Evolutionary conservation across 257 asterid species (phyloP).

Genomic region (Solanum appendiculatum): DNA sequence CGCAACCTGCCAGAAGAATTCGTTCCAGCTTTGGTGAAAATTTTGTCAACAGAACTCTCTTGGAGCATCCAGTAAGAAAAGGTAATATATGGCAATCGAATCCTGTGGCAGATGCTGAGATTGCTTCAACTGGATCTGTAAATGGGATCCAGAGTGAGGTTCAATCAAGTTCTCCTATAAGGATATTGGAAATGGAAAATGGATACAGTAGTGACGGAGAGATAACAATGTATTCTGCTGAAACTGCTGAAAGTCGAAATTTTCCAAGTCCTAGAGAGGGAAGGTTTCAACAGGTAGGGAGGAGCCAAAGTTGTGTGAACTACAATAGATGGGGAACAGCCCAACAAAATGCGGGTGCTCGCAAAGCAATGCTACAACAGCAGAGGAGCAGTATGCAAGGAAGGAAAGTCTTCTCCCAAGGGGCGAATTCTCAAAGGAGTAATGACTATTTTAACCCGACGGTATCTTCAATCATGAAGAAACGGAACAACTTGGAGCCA

Average conservation of each 20-base stretch:
- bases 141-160: slow-evolving; percentile 62
- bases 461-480: slow-evolving; percentile 87
- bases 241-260: slow-evolving; percentile 96
- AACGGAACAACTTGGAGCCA: slow-evolving; percentile 46
- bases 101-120: slow-evolving; percentile 47
- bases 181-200: slow-evolving; percentile 27
- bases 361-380: slow-evolving; percentile 46
- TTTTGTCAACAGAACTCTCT: slow-evolving; percentile 15
- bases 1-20: slow-evolving; percentile 24
- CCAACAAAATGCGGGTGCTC: slow-evolving; percentile 43
- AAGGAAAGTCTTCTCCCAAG: slow-evolving; percentile 77
- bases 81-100: slow-evolving; percentile 20
- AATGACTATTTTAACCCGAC: slow-evolving; percentile 88
- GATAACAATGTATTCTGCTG: slow-evolving; percentile 98
- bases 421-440: slow-evolving; percentile 75
- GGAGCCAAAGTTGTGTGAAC: slow-evolving; percentile 94
- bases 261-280: slow-evolving; percentile 63
- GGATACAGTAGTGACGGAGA: slow-evolving; percentile 92
- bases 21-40: slow-evolving; percentile 33
- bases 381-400: slow-evolving; percentile 59
- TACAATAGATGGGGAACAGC: slow-evolving; percentile 66
- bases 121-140: slow-evolving; percentile 74
- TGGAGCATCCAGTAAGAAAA: background rate
- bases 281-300: slow-evolving; percentile 50
- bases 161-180: slow-evolving; percentile 41